Evolutionary conservation across 352 stramenopile species (phyloP).

Genomic region (Phytopythium oedochilum): DNA sequence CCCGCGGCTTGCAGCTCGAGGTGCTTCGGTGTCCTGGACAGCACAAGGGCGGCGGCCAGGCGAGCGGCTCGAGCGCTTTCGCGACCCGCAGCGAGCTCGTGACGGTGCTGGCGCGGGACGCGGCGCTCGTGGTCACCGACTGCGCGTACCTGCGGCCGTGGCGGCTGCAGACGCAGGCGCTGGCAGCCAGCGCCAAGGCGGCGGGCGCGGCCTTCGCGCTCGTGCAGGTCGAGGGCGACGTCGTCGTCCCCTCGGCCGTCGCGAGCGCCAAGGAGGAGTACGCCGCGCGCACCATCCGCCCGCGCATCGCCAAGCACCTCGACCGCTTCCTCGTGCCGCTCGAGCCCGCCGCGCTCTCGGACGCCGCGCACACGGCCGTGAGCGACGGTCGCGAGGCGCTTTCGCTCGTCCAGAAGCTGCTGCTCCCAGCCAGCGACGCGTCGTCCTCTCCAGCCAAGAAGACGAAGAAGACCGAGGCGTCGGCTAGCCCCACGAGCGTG

Average conservation of each 20-base stretch:
- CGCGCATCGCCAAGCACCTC: conserved; percentile 93
- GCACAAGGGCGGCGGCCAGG: too few species aligned
- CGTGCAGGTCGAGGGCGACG: conserved; percentile 96
- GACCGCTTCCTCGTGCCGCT: conserved; percentile 79
- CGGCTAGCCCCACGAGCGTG: neutral
- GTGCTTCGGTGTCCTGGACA: conserved; percentile 52
- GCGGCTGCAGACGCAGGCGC: conserved; percentile 32
- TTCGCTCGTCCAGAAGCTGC: conserved; percentile 16
- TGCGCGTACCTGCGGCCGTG: conserved; percentile 67
- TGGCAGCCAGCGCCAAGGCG: conserved; percentile 21
- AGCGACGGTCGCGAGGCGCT: neutral
- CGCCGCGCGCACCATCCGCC: conserved; percentile 96
- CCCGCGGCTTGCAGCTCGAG: conserved; percentile 51
- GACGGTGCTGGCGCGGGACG: conserved; percentile 32
- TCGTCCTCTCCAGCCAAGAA: neutral
- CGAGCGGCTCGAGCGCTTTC: neutral
- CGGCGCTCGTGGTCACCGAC: conserved; percentile 72
- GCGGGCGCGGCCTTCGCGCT: conserved; percentile 40
- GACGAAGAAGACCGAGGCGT: neutral
- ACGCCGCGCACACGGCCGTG: conserved; percentile 17
- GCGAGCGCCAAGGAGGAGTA: conserved; percentile 95
- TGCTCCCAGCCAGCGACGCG: neutral
- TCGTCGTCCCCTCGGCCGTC: conserved; percentile 94
- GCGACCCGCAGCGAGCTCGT: conserved; percentile 36
- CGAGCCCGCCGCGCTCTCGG: conserved; percentile 25